Base-by-base conservation (phyloP, 2,329 filamentous ascomycete species). In the Fusarium sp. region DNA sequence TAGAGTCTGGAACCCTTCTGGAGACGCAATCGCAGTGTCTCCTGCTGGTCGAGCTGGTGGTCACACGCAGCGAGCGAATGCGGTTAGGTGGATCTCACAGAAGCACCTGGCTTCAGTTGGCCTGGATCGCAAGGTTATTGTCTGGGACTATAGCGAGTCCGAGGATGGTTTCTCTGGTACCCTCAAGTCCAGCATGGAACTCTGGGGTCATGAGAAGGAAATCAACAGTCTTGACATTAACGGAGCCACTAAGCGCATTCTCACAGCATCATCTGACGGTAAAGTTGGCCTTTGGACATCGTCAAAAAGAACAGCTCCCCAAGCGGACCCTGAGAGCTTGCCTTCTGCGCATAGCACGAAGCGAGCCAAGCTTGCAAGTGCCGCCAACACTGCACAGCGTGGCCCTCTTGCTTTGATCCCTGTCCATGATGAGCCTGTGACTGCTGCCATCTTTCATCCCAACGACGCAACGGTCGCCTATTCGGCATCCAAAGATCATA, bases 401-500 rank as follows among this genome's bases (percentile, higher is more conserved):
- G 96, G 96, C 2, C 91, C 96, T 10, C 86, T 98, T 12, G 87
- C 91, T 45, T 86, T 97, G 61, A 88, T 98, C 66, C 84, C 89
- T 22, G 89, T 90, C 60, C 92, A 98, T 87, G 89, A 90, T 63
- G 88, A 91, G 17, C 89, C 93, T 49, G 94, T 95, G 49, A 94
- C 93, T 3, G 93, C 92, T 61, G 93, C 92, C 42, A 88, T 94
- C 54, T 98, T 99, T 85, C 94, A 97, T 83, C 92, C 92, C 9
- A 88, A 90, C 61, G 96, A 98, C 83, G 84, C 91, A 17, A 98
- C 94, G 20, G 94, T 98, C 45, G 96, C 93, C 52, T 98, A 99
- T 86, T 96, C 94, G 3, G 91, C 92, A 28, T 97, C 95, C 24
- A 93, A 94, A 85, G 97, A 99, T 85, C 95, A 98, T 86, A 93